phyloP scores from a whole-genome alignment of 768 basidiomycete genomes.

The Pleurotus platypus region DNA sequence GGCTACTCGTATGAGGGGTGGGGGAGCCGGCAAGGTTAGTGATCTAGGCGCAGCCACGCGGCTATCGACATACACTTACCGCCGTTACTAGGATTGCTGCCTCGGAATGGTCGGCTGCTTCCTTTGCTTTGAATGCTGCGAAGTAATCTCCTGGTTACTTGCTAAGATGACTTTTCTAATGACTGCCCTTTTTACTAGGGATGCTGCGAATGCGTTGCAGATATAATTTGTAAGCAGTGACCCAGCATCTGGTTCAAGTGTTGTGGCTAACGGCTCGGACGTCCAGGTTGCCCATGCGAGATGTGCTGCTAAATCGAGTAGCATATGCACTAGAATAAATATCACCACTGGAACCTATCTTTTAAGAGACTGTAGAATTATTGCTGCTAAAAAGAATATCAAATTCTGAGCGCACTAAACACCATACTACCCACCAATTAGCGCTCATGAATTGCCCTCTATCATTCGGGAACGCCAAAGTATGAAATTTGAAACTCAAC shows the following conservation, averaged over 20 bases:
- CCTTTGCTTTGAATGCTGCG: slow-evolving; percentile 76
- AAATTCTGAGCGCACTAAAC: too few species aligned
- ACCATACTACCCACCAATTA: too few species aligned
- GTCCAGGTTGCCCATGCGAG: slow-evolving; percentile 74
- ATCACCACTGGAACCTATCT: neutral
- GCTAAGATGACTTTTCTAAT: too few species aligned
- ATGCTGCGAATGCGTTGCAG: slow-evolving; percentile 67
- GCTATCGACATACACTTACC: neutral
- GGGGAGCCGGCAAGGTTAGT: slow-evolving; percentile 62
- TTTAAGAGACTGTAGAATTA: neutral
- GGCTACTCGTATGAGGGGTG: slow-evolving; percentile 65
- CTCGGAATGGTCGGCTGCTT: slow-evolving; percentile 60
- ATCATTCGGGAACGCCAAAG: too few species aligned
- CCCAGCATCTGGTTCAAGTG: neutral
- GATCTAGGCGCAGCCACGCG: neutral
- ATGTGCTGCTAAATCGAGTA: slow-evolving; percentile 53
- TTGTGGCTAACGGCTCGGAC: neutral
- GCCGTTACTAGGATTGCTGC: slow-evolving; percentile 56
- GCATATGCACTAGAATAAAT: neutral
- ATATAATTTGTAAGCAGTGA: slow-evolving; percentile 60
- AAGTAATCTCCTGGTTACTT: slow-evolving; percentile 33
- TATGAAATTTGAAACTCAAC: too few species aligned
- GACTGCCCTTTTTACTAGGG: slow-evolving; percentile 31
- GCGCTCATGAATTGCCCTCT: too few species aligned
- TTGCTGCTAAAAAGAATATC: too few species aligned